Conservation (phyloP, 2,329 filamentous ascomycete genomes). For the Penicillium brevicompactum region DNA sequence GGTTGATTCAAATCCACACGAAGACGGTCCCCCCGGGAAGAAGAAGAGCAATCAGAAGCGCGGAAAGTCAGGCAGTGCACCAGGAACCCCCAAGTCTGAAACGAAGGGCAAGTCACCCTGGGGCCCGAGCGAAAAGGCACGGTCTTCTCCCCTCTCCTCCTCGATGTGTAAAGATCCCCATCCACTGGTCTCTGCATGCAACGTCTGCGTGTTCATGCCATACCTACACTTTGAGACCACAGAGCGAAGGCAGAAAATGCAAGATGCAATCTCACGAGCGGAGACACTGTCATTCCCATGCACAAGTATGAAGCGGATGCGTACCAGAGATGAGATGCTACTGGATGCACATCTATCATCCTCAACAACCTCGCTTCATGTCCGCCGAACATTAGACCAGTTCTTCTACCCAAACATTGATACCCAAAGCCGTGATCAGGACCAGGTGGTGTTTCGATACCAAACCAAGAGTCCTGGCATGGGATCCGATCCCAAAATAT, state of each 20-base stretch:
- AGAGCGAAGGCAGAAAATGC: conserved; percentile 58
- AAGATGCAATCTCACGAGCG: conserved; percentile 51
- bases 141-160: conserved; percentile 29
- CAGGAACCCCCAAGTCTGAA: conserved; percentile 27
- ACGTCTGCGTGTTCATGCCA: conserved; percentile 57
- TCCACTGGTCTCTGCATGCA: conserved; percentile 20
- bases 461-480: conserved; percentile 44
- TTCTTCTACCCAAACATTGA: conserved; percentile 65
- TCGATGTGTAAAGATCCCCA: conserved; percentile 39
- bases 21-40: conserved; percentile 31
- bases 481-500: conserved; percentile 57
- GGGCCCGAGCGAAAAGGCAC: conserved; percentile 31
- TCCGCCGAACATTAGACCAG: conserved; percentile 65
- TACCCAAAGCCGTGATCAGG: conserved; percentile 60
- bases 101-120: conserved; percentile 35
- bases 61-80: conserved; percentile 26
- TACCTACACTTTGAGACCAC: conserved; percentile 68
- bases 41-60: conserved; percentile 31
- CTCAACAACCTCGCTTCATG: conserved; percentile 49
- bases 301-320: conserved; percentile 30
- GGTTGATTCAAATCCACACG: conserved; percentile 26
- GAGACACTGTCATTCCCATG: conserved; percentile 27
- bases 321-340: conserved; percentile 37
- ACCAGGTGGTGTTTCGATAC: conserved; percentile 68
- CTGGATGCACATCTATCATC: conserved; percentile 40